Evolutionary conservation across 345 rosid species (phyloP).

Genomic region (Cardamine resedifolia): DNA sequence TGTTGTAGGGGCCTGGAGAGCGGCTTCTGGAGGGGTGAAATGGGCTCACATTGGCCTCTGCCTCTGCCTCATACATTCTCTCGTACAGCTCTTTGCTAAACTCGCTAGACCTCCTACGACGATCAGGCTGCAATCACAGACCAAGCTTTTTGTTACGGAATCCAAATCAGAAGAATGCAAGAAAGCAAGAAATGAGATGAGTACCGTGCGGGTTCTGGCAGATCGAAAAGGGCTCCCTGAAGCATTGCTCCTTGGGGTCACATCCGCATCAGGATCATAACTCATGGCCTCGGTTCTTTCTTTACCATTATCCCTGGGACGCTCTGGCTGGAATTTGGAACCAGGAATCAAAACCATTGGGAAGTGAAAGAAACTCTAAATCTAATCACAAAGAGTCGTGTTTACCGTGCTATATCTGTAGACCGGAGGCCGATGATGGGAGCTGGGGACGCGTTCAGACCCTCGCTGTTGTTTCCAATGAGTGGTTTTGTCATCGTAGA

Average conservation of each 20-base stretch:
- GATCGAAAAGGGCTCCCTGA: slow-evolving; percentile 32
- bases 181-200: neutral
- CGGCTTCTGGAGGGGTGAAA: slow-evolving; percentile 35
- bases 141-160: neutral
- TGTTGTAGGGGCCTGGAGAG: too few species aligned
- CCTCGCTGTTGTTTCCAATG: slow-evolving; percentile 34
- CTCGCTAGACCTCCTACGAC: slow-evolving; percentile 31
- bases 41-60: slow-evolving; percentile 38
- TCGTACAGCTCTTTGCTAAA: slow-evolving; percentile 29
- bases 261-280: slow-evolving; percentile 25
- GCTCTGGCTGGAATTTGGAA: slow-evolving; percentile 20
- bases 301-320: slow-evolving; percentile 19
- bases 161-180: neutral
- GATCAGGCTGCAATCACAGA: slow-evolving; percentile 33
- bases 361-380: neutral
- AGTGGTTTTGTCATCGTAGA: slow-evolving; percentile 31
- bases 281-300: neutral
- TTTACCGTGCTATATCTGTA: slow-evolving; percentile 32
- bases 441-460: slow-evolving; percentile 33
- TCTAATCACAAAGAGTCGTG: neutral
- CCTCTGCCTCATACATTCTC: slow-evolving; percentile 31
- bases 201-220: slow-evolving; percentile 31
- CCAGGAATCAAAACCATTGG: neutral
- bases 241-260: slow-evolving; percentile 27
- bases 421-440: slow-evolving; percentile 35